phyloP scores from a whole-genome alignment of 1,139 yeast species.

The Spathaspora jeffriesii region DNA sequence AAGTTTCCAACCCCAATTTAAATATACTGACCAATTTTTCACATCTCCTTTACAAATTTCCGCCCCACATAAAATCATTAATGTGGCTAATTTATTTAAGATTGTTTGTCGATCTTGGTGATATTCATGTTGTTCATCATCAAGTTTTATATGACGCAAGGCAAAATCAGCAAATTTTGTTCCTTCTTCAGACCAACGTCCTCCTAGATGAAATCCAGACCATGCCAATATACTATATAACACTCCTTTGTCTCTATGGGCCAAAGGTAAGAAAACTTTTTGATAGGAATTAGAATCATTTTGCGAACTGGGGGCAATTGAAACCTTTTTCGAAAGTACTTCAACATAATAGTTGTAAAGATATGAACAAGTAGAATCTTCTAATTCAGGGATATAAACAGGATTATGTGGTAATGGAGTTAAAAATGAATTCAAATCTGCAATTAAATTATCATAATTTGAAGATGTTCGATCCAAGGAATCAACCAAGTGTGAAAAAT shows the following conservation, averaged over 20 bases:
- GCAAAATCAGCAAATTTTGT: constrained; percentile 47
- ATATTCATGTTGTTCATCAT: not conserved
- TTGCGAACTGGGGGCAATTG: constrained; percentile 60
- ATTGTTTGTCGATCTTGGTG: constrained; percentile 17
- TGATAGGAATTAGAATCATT: constrained; percentile 65
- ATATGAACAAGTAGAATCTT: constrained; percentile 20
- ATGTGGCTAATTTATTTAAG: constrained; percentile 58
- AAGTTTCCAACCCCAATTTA: constrained; percentile 62
- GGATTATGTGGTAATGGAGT: constrained; percentile 20
- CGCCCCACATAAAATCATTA: constrained; percentile 67
- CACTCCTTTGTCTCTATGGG: constrained; percentile 67
- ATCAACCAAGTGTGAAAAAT: constrained; percentile 10
- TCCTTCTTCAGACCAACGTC: constrained; percentile 45
- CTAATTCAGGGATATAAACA: constrained; percentile 19
- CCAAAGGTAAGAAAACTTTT: constrained; percentile 77
- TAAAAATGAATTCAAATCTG: constrained; percentile 19
- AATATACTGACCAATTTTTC: constrained; percentile 62
- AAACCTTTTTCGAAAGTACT: constrained; percentile 55
- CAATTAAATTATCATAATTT: constrained; percentile 16
- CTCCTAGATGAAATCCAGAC: constrained; percentile 70
- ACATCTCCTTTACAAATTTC: constrained; percentile 81
- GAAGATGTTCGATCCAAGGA: constrained; percentile 10
- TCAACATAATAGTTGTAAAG: constrained; percentile 69
- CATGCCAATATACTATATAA: constrained; percentile 73
- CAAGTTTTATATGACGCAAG: constrained; percentile 33